Evolutionary conservation across 2,329 filamentous ascomycete species (phyloP).

Genomic region (Fusarium sp.): DNA sequence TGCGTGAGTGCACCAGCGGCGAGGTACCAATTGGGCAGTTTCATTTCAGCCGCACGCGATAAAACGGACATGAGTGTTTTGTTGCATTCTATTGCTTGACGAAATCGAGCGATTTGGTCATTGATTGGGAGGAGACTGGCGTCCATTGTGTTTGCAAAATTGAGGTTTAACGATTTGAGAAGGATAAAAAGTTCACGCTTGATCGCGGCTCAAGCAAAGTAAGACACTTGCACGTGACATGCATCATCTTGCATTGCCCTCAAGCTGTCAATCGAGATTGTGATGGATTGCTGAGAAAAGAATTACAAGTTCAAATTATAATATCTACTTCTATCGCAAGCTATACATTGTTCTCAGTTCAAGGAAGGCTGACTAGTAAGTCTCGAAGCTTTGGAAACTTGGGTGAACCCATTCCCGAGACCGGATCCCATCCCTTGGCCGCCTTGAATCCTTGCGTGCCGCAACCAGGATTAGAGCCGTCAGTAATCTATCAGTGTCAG

Average conservation of each 20-base stretch:
- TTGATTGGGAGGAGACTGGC: slow-evolving; percentile 44
- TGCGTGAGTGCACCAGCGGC: slow-evolving; percentile 53
- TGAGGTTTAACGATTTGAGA: not conserved
- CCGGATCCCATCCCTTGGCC: slow-evolving; percentile 12
- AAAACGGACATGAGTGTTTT: slow-evolving; percentile 47
- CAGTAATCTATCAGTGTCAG: not conserved
- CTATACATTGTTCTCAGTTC: rapidly evolving
- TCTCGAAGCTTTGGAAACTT: slow-evolving; percentile 1
- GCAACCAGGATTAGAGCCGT: not conserved
- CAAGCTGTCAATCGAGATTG: not conserved
- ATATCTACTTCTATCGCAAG: not conserved
- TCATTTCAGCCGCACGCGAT: slow-evolving; percentile 40
- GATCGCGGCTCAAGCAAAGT: too few relatives aligned
- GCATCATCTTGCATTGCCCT: not conserved
- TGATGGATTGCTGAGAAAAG: not conserved
- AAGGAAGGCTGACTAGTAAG: not conserved
- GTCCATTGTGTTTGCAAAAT: slow-evolving; percentile 4
- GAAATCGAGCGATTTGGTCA: slow-evolving; percentile 43
- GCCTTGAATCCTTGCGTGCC: not conserved
- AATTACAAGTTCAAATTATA: not conserved
- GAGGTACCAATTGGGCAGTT: slow-evolving; percentile 52
- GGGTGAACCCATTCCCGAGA: slow-evolving; percentile 3
- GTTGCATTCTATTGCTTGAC: slow-evolving; percentile 43
- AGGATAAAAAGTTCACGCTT: slow-evolving; percentile 11
- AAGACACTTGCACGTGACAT: slow-evolving; percentile 7